Conservation (phyloP, 805 yeast species). For the Cyberlindnera mycetangii region DNA sequence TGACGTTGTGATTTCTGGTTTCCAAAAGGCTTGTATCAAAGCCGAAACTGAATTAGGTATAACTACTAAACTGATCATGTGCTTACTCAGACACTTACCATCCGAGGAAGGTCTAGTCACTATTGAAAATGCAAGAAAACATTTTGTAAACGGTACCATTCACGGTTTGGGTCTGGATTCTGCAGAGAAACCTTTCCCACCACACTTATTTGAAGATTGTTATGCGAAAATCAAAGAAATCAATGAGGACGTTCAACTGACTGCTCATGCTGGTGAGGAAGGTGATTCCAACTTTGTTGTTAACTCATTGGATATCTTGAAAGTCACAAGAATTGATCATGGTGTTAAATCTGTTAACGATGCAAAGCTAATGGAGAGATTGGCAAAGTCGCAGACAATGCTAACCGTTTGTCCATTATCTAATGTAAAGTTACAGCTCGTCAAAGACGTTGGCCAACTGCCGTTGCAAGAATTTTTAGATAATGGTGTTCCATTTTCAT, state of each 20-base stretch:
- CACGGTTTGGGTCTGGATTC: conserved; percentile 84
- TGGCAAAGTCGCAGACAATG: conserved; percentile 54
- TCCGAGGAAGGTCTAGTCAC: conserved; percentile 55
- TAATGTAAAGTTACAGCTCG: conserved; percentile 73
- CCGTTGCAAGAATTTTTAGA: conserved; percentile 65
- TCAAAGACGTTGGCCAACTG: conserved; percentile 59
- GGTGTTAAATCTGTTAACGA: conserved; percentile 67
- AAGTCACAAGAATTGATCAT: conserved; percentile 74
- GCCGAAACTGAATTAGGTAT: conserved; percentile 61
- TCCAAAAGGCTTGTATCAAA: conserved; percentile 61
- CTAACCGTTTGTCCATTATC: conserved; percentile 77
- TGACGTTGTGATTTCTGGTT: conserved; percentile 61
- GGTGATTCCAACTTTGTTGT: conserved; percentile 71
- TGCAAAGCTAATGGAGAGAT: conserved; percentile 48
- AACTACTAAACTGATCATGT: conserved; percentile 74
- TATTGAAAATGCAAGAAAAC: conserved; percentile 49
- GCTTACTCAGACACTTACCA: conserved; percentile 74
- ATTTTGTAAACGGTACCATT: conserved; percentile 54
- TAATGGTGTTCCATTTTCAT: conserved; percentile 62
- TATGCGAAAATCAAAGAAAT: conserved; percentile 46
- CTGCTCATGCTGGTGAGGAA: conserved; percentile 92
- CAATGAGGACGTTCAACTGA: conserved; percentile 55
- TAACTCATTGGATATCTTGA: conserved; percentile 54
- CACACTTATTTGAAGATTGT: conserved; percentile 63
- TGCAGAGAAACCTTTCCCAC: conserved; percentile 75